Evolutionary conservation across 2,329 filamentous ascomycete genomes (phyloP), one percentile per base, ranked within the genome.

Genomic region (Sarocladium kiliense): DNA sequence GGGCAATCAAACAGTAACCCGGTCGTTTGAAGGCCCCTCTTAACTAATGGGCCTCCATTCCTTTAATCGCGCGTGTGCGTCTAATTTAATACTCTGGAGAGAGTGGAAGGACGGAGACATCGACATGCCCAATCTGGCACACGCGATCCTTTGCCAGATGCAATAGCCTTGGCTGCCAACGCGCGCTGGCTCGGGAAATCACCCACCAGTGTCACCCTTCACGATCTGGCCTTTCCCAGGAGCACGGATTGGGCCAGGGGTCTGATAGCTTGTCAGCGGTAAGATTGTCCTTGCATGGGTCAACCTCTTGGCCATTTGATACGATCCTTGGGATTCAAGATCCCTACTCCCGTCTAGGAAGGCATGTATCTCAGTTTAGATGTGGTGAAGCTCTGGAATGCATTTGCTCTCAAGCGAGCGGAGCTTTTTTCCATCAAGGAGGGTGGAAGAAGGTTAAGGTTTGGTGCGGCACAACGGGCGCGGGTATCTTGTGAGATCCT

Each of bases 41-140:
- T 32, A n/a, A 27, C 44, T 4, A 32, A 32, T 23, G 30, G 30
- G 47, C 10, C 47, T 21, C 47, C 27, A 34, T 36, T 30, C 27
- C 26, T 19, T 36, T 51, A 36, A 36, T 51, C 47, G 27, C 47
- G 27, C 47, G 47, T 51, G 47, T 21, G 47, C 47, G 47, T 34
- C 47, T 51, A 36, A 51, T 36, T 47, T 47, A 12, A 47, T 27
- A n/a, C 14, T 10, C 7, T 16, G 18, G 9, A 18, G n/a, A 25
- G 10, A 18, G 7, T 21, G 21, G 41, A 44, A 6, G n/a, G 44
- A 47, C 44, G 25, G 23, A 30, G 44, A 47, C 25, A 21, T 11
- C 39, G 39, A 47, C 44, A 47, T 47, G 21, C 44, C 44, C 25
- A 27, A 27, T 47, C 44, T 47, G 44, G 44, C 3, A 9, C 44